Percentiles rank a stretch among this genome's conserved stretches.
Conservation (phyloP, 2,329 filamentous ascomycete species). For the Curvularia spicifera region DNA sequence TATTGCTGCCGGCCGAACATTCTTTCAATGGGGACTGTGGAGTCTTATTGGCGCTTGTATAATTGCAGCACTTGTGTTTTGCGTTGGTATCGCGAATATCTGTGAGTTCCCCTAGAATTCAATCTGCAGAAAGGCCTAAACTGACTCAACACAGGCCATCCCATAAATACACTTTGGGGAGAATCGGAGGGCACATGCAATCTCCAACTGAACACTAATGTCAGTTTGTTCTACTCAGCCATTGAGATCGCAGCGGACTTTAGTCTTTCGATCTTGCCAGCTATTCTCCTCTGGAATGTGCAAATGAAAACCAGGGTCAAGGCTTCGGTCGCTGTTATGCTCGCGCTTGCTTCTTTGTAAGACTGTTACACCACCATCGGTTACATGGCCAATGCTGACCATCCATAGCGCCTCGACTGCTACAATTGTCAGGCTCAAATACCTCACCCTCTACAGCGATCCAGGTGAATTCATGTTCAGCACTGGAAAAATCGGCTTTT, state of each 20-base stretch:
- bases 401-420: conserved; percentile 44
- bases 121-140: neutral
- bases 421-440: conserved; percentile 53
- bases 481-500: conserved; percentile 53
- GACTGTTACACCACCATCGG: conserved; percentile 9
- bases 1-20: conserved; percentile 20
- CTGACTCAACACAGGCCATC: conserved; percentile 16
- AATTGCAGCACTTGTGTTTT: conserved; percentile 27
- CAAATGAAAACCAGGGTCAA: conserved; percentile 50
- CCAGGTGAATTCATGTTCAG: conserved; percentile 51
- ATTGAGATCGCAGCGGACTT: conserved; percentile 31
- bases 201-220: conserved; percentile 29
- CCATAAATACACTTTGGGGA: conserved; percentile 31
- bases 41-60: conserved; percentile 22
- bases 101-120: conserved; percentile 13
- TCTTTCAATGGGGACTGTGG: conserved; percentile 21
- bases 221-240: conserved; percentile 31
- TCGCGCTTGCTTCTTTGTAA: conserved; percentile 53
- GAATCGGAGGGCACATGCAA: conserved; percentile 29
- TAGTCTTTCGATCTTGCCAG: conserved; percentile 28
- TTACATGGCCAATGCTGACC: conserved; percentile 4
- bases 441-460: conserved; percentile 51
- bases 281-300: conserved; percentile 31
- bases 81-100: conserved; percentile 29
- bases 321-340: conserved; percentile 49